Evolutionary conservation across 2,329 filamentous ascomycete genomes (phyloP).

Genomic region (Fusarium mundagurra): DNA sequence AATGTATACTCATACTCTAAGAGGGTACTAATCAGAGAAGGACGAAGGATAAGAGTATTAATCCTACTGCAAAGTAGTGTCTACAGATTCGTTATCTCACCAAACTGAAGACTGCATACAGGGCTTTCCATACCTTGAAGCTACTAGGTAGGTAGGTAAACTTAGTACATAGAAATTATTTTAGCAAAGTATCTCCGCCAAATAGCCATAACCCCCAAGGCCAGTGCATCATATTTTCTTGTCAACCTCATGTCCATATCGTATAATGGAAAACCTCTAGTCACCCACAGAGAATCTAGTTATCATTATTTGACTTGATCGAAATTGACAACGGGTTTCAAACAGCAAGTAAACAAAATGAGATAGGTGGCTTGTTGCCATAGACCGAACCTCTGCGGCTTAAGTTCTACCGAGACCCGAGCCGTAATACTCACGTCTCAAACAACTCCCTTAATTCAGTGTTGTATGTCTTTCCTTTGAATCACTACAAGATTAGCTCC

Average conservation of each 20-base stretch:
- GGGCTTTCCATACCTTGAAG: background rate
- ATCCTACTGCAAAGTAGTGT: background rate
- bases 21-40: background rate
- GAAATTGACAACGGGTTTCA: background rate
- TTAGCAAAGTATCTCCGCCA: background rate
- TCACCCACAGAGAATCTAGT: background rate
- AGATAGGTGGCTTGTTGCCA: background rate
- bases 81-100: background rate
- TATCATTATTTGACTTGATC: background rate
- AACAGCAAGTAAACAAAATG: background rate
- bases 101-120: background rate
- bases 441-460: constrained; percentile 2
- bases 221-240: background rate
- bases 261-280: constrained; percentile 1
- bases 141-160: background rate
- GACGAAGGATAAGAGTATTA: background rate
- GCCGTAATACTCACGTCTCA: background rate
- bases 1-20: background rate
- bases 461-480: constrained; percentile 9
- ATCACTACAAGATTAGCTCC: constrained; percentile 18
- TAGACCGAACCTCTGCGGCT: background rate
- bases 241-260: background rate
- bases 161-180: background rate
- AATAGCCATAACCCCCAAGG: too few relatives aligned
- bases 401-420: constrained; percentile 22